phyloP scores from a whole-genome alignment of 1,284 basidiomycete genomes.

The Erythrobasidium hasegawianum region DNA sequence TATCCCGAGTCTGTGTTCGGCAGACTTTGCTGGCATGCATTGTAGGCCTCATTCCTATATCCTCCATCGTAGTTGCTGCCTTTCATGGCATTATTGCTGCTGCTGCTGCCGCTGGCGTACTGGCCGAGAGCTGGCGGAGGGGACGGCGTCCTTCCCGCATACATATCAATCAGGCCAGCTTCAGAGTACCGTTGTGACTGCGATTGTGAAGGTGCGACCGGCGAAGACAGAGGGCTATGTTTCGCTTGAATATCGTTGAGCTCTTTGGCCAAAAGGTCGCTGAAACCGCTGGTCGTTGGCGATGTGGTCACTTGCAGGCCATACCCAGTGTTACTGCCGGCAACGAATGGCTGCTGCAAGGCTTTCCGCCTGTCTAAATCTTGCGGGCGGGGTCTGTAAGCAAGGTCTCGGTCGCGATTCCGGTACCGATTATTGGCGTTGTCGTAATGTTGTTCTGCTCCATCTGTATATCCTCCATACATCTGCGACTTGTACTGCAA shows the following conservation, averaged over 20 bases:
- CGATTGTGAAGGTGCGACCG: background rate
- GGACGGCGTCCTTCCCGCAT: background rate
- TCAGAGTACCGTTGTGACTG: background rate
- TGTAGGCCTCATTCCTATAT: too few species aligned
- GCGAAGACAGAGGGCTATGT: slow-evolving; percentile 26
- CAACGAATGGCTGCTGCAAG: background rate
- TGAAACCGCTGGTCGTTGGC: slow-evolving; percentile 7
- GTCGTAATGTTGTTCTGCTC: too few species aligned
- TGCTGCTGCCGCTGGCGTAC: background rate
- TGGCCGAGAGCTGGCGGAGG: background rate
- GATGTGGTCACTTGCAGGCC: slow-evolving; percentile 1
- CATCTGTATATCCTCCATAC: too few species aligned
- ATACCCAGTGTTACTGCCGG: background rate
- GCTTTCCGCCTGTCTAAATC: background rate
- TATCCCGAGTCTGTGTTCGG: too few species aligned
- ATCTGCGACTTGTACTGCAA: too few species aligned
- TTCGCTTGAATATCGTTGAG: slow-evolving; percentile 27
- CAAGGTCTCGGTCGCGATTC: too few species aligned
- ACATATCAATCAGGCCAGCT: background rate
- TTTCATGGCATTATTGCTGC: too few species aligned
- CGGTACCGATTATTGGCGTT: too few species aligned
- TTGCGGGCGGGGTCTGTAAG: background rate
- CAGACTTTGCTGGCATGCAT: too few species aligned
- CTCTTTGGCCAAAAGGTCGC: slow-evolving; percentile 7
- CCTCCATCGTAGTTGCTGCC: too few species aligned